Evolutionary conservation across 139 green algal species (phyloP), one percentile per base, ranked within the genome.

Genomic region (Volvox reticuliferus): DNA sequence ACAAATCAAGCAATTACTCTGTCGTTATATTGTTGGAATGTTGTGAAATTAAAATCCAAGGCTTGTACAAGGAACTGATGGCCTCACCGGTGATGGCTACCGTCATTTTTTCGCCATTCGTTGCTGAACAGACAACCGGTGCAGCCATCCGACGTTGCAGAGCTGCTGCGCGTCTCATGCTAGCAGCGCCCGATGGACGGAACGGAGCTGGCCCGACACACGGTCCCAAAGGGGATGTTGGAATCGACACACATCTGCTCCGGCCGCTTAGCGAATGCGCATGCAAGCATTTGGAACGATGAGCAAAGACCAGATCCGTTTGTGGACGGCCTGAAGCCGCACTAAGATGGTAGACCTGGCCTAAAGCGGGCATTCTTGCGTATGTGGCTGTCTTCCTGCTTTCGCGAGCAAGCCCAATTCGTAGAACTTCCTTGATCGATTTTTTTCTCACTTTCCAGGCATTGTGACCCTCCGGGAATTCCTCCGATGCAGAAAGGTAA

Each of bases 21-120:
- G 5, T 55, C 9, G 9, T 5, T 55, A 55, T 14, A 55, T 55
- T n/a, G n/a, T n/a, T n/a, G n/a, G n/a, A n/a, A n/a, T n/a, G n/a
- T n/a, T n/a, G n/a, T n/a, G n/a, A n/a, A 55, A 9, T 55, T 55
- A 55, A 55, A 55, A 9, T 55, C 44, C 5, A 55, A 55, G 65
- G 12, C 12, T 30, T 73, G 9, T 73, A 24, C 65, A 73, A 73
- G 16, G 12, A 2, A 24, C 65, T 73, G 65, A 28, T 73, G 65
- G 21, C 33, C 89, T 20, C 28, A 94, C 93, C 93, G 24, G 93
- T 95, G 26, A 95, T 91, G 1, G 93, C 90, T 2, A 95, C 76
- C 5, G 93, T 95, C 89, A 94, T 80, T 78, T 93, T 93, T 44
- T 91, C 92, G 3, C 86, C 80, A 1, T 33, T 69, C 6, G 22